Conservation (phyloP, 1,284 basidiomycete genomes). For the Malassezia nana region DNA sequence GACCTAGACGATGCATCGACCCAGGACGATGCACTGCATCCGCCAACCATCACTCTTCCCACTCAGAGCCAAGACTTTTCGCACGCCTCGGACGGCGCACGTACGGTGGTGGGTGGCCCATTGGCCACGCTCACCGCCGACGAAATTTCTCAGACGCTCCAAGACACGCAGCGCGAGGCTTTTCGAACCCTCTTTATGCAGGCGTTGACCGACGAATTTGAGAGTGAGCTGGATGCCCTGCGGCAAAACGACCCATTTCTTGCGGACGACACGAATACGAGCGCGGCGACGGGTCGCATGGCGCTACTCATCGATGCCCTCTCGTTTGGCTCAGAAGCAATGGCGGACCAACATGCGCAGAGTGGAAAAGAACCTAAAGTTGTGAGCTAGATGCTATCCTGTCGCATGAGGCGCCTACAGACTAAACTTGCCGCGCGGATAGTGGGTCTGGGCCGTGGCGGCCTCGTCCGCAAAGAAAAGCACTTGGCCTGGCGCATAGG, state of each 20-base stretch:
- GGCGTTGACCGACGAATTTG: slow-evolving; percentile 32
- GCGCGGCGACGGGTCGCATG: slow-evolving; percentile 18
- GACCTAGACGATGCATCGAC: not conserved
- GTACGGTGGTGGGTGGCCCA: not conserved
- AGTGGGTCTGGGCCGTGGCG: slow-evolving; percentile 31
- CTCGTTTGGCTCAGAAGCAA: slow-evolving; percentile 25
- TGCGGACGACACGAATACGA: not conserved
- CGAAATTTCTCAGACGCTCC: slow-evolving; percentile 1
- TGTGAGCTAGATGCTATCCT: too few species aligned
- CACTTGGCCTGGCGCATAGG: slow-evolving; percentile 60
- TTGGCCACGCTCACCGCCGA: not conserved
- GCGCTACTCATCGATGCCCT: slow-evolving; percentile 35
- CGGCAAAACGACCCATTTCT: slow-evolving; percentile 14
- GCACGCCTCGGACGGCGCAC: not conserved
- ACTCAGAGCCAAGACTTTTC: not conserved
- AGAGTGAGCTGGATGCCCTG: slow-evolving; percentile 28
- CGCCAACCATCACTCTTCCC: not conserved
- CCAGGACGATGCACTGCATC: not conserved
- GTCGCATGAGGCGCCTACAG: not conserved
- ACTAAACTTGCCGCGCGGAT: slow-evolving; percentile 13
- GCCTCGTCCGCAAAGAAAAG: slow-evolving; percentile 44
- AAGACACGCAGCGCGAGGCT: slow-evolving; percentile 15
- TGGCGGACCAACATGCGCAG: not conserved
- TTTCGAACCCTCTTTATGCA: slow-evolving; percentile 32
- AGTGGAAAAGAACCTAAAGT: not conserved